phyloP scores from a whole-genome alignment of 768 basidiomycete species.

The Mycena amicta region DNA sequence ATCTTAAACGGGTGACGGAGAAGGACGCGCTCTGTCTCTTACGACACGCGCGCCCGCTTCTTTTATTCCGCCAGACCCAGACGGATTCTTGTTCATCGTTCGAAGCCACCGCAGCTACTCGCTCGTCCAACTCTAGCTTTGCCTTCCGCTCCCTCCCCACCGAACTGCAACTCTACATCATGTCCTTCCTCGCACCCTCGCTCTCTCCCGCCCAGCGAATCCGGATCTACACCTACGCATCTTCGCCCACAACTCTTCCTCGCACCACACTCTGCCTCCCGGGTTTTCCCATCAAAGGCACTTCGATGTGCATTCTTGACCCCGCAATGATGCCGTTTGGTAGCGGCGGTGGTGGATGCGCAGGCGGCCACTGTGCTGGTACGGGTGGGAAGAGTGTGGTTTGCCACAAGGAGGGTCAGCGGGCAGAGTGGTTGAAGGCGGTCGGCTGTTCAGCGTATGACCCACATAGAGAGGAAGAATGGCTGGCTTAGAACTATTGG shows the following conservation, averaged over 20 bases:
- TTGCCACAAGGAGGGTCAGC: slow-evolving; percentile 45
- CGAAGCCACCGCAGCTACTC: neutral
- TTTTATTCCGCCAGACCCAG: slow-evolving; percentile 31
- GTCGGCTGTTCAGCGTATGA: slow-evolving; percentile 53
- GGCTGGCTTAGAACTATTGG: neutral
- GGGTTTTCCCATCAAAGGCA: slow-evolving; percentile 1
- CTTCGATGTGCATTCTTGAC: slow-evolving; percentile 35
- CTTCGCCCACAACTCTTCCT: slow-evolving; percentile 48
- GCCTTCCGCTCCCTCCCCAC: slow-evolving; percentile 48
- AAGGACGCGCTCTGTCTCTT: slow-evolving; percentile 54
- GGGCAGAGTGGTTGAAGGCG: slow-evolving; percentile 47
- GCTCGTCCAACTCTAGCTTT: slow-evolving; percentile 27
- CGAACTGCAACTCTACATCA: slow-evolving; percentile 59
- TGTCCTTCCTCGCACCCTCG: slow-evolving; percentile 58
- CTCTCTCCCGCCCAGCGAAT: slow-evolving; percentile 59
- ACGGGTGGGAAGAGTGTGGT: slow-evolving; percentile 35
- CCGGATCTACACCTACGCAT: slow-evolving; percentile 55
- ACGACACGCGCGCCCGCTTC: slow-evolving; percentile 48
- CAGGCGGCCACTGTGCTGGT: slow-evolving; percentile 45
- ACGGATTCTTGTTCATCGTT: too few relatives aligned
- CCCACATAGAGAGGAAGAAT: slow-evolving; percentile 17
- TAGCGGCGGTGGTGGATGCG: slow-evolving; percentile 25
- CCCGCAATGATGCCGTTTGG: slow-evolving; percentile 36
- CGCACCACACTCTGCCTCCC: slow-evolving; percentile 27
- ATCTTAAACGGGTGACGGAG: slow-evolving; percentile 40